Percentiles rank a stretch among this genome's conserved stretches.
Evolutionary conservation across 768 basidiomycete genomes (phyloP).

Genomic region (Boletus rubropictus): DNA sequence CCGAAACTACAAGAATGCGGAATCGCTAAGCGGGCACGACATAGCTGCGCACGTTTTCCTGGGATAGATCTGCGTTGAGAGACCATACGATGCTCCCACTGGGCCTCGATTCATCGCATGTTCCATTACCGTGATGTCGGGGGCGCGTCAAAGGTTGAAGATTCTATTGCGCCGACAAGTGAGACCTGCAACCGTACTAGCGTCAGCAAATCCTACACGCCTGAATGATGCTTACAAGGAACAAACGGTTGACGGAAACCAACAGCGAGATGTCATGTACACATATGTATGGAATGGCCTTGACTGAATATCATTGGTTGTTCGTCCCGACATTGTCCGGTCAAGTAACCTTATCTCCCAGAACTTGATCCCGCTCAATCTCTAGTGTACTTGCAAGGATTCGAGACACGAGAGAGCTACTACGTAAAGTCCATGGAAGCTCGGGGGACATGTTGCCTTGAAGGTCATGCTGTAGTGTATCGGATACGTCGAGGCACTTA

Average conservation of each 20-base stretch:
- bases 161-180: background rate
- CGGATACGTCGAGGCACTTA: background rate
- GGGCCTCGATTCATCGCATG: conserved; percentile 37
- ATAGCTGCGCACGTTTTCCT: conserved; percentile 49
- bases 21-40: conserved; percentile 3
- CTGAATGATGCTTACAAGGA: too few species aligned
- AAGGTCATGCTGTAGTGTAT: too few species aligned
- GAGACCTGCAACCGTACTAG: too few species aligned
- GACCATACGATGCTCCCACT: conserved; percentile 55
- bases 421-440: background rate
- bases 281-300: too few species aligned
- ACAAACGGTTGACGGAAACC: too few species aligned
- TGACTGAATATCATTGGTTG: too few species aligned
- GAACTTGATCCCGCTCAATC: background rate
- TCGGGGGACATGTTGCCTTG: too few species aligned
- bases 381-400: background rate
- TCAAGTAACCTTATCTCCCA: too few species aligned
- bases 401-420: background rate
- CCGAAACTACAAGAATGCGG: background rate
- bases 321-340: too few species aligned
- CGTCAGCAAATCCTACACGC: too few species aligned
- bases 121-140: conserved; percentile 15
- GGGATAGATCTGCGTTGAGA: conserved; percentile 43
- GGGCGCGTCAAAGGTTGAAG: too few species aligned
- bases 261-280: too few species aligned